phyloP scores from a whole-genome alignment of 139 green algal species.

The Closterium sp. region DNA sequence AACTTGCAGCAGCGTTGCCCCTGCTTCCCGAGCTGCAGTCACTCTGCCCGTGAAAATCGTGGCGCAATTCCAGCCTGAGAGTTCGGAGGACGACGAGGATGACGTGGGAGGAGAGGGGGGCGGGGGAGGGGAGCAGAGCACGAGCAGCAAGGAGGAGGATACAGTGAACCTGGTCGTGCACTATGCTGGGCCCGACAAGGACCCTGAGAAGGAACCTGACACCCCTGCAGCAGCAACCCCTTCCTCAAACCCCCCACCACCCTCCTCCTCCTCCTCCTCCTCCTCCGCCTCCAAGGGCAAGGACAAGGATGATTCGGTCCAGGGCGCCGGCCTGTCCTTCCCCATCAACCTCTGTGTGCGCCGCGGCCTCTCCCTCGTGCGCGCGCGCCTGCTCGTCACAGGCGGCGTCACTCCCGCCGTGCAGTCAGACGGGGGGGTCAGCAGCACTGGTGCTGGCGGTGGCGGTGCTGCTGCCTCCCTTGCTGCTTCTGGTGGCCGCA shows the following conservation, averaged over 20 bases:
- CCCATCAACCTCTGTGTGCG: constrained; percentile 45
- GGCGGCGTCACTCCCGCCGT: not conserved
- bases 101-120: not conserved
- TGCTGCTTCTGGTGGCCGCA: not conserved
- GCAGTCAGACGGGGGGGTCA: not conserved
- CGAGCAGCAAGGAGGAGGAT: constrained; percentile 17
- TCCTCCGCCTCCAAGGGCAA: no score
- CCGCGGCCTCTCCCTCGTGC: constrained; percentile 28
- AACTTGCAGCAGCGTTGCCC: constrained; percentile 8
- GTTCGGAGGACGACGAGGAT: not conserved
- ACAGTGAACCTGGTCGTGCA: constrained; percentile 27
- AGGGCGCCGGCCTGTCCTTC: constrained; percentile 24
- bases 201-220: not conserved
- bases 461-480: not conserved
- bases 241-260: not conserved
- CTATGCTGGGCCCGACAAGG: constrained; percentile 29
- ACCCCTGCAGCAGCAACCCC: not conserved
- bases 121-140: not conserved
- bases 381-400: constrained; percentile 23
- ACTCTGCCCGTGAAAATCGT: constrained; percentile 21
- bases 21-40: constrained; percentile 33
- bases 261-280: no score
- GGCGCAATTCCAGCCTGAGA: not conserved
- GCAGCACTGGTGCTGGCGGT: not conserved
- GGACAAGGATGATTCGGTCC: not conserved